These are phyloP conservation scores for Salix arbutifolia DNA, from an alignment of 345 rosid genomes.

Conservation along the genomic window DNA sequence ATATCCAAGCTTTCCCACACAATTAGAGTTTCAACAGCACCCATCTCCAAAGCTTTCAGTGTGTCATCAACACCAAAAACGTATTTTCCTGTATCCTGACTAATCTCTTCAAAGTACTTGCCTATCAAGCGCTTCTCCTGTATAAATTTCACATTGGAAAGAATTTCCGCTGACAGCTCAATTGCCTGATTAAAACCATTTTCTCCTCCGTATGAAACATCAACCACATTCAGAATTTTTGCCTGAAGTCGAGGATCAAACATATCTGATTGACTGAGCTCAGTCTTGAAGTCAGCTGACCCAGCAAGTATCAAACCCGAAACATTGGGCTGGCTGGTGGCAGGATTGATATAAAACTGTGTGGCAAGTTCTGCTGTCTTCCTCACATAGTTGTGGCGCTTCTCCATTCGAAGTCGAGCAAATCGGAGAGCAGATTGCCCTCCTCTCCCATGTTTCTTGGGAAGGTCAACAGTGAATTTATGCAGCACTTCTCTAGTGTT, in stretches of 20 bases:
- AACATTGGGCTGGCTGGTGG: conserved; percentile 93
- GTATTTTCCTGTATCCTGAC: conserved; percentile 88
- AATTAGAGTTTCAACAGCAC: conserved; percentile 85
- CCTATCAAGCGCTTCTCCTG: conserved; percentile 87
- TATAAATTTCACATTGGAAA: conserved; percentile 88
- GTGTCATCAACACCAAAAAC: conserved; percentile 90
- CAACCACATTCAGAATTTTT: conserved; percentile 81
- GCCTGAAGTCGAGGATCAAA: conserved; percentile 96
- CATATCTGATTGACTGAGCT: conserved; percentile 91
- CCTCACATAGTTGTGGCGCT: conserved; percentile 86
- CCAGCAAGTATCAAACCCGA: conserved; percentile 91
- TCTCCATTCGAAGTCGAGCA: conserved; percentile 95
- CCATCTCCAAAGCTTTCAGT: conserved; percentile 76
- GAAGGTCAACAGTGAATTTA: conserved; percentile 82
- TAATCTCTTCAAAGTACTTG: conserved; percentile 89
- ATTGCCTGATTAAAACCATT: conserved; percentile 92
- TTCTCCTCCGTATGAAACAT: conserved; percentile 93
- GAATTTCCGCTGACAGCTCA: conserved; percentile 81
- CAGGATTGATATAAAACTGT: conserved; percentile 77
- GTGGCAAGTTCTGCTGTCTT: conserved; percentile 96
- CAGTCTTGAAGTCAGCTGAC: conserved; percentile 91
- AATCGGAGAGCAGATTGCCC: conserved; percentile 95
- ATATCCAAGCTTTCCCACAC: conserved; percentile 94
- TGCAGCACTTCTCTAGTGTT: conserved; percentile 90
- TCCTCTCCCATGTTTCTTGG: conserved; percentile 96